Conservation (phyloP, 2,329 filamentous ascomycete species). For the Onygena corvina region DNA sequence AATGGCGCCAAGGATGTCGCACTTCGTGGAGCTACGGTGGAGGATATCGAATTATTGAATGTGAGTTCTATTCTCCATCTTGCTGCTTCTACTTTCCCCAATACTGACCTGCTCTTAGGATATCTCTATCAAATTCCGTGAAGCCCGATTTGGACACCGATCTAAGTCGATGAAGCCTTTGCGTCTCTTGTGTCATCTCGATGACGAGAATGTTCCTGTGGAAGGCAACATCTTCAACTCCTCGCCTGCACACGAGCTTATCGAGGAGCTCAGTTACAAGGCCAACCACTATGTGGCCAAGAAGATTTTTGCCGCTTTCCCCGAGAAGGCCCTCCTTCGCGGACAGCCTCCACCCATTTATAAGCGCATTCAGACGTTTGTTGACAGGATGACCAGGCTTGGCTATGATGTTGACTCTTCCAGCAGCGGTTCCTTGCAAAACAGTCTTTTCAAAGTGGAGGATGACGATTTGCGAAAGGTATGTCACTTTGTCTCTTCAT, state of each 20-base stretch:
- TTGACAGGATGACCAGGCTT: slow-evolving; percentile 81
- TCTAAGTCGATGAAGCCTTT: slow-evolving; percentile 71
- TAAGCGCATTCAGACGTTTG: slow-evolving; percentile 78
- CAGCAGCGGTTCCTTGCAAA: slow-evolving; percentile 83
- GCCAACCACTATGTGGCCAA: slow-evolving; percentile 82
- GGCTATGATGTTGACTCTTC: slow-evolving; percentile 81
- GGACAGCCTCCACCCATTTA: slow-evolving; percentile 75
- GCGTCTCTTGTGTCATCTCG: slow-evolving; percentile 80
- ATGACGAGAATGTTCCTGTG: slow-evolving; percentile 95
- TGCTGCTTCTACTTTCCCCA: not conserved
- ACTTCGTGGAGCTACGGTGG: slow-evolving; percentile 53
- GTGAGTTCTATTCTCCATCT: slow-evolving; percentile 34
- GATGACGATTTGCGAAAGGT: slow-evolving; percentile 76
- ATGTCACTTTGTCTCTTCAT: slow-evolving; percentile 14
- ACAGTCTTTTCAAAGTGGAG: slow-evolving; percentile 86
- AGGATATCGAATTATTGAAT: slow-evolving; percentile 70
- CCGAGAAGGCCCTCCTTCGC: slow-evolving; percentile 85
- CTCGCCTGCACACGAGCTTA: slow-evolving; percentile 75
- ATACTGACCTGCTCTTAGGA: slow-evolving; percentile 36
- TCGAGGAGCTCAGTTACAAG: slow-evolving; percentile 91
- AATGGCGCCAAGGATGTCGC: slow-evolving; percentile 48
- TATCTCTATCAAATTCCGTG: slow-evolving; percentile 80
- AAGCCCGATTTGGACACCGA: slow-evolving; percentile 70
- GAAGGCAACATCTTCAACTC: slow-evolving; percentile 94
- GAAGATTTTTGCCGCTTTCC: slow-evolving; percentile 63